Conservation (phyloP, 306 rosid species). For the Vicia villosa region DNA sequence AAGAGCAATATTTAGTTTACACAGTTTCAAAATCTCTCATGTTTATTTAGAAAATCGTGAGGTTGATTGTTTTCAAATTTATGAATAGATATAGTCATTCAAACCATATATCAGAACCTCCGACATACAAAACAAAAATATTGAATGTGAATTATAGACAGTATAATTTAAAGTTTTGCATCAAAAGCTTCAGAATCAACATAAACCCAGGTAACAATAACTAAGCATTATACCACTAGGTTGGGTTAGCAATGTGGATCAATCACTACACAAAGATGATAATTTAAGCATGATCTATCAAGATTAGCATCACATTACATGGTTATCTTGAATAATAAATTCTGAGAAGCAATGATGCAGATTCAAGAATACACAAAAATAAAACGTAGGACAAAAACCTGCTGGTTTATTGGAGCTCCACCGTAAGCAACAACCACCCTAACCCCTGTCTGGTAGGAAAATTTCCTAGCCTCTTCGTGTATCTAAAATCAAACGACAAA, state of each 20-base stretch:
- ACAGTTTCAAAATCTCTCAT: neutral
- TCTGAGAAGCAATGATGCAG: neutral
- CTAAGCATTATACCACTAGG: neutral
- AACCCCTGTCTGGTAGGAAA: conserved; percentile 82
- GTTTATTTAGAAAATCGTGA: neutral
- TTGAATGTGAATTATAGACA: neutral
- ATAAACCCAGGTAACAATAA: neutral
- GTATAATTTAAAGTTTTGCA: neutral
- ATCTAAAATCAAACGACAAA: conserved; percentile 57
- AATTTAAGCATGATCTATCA: neutral
- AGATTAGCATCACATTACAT: neutral
- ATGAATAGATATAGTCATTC: neutral
- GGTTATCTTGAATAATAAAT: neutral
- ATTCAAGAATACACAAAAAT: neutral
- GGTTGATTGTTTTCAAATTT: too few relatives aligned
- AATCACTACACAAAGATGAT: neutral
- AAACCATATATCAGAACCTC: neutral
- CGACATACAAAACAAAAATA: neutral
- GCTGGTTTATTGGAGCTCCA: conserved; percentile 87
- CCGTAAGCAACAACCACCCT: conserved; percentile 94
- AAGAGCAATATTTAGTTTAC: neutral
- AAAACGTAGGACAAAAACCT: conserved; percentile 48
- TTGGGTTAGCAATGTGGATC: neutral
- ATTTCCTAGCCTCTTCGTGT: conserved; percentile 75
- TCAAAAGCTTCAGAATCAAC: neutral